These are phyloP conservation scores for Trypanosomatidae sp. DNA, from an alignment of 208 protist species.

Conservation along the genomic window DNA sequence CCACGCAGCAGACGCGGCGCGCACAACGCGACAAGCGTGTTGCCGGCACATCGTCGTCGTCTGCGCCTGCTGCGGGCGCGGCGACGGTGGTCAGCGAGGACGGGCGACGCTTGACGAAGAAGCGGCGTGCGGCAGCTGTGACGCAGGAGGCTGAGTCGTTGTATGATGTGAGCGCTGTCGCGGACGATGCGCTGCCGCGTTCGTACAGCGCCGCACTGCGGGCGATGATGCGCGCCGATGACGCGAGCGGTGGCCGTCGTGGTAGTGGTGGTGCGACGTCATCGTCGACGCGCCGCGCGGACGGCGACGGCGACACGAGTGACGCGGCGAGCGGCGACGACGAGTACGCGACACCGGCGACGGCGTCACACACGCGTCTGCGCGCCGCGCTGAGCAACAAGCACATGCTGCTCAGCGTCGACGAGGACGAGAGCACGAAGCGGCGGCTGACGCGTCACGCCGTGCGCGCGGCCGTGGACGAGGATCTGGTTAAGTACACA, in stretches of 20 bases:
- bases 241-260: no score
- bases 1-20: no score
- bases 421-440: conserved; percentile 62
- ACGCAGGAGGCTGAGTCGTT: conserved; percentile 55
- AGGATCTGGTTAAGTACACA: conserved; percentile 70
- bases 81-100: no score
- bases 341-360: no score
- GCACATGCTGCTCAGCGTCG: conserved; percentile 51
- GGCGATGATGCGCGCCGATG: no score
- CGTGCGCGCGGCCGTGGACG: conserved; percentile 46
- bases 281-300: no score
- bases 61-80: no score
- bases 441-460: conserved; percentile 34
- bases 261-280: no score
- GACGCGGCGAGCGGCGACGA: conserved; percentile 9
- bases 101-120: conserved; percentile 17
- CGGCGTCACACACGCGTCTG: no score
- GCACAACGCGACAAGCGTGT: no score
- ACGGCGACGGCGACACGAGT: no score
- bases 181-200: conserved; percentile 8
- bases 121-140: conserved; percentile 15
- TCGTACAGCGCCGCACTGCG: conserved; percentile 31
- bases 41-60: no score
- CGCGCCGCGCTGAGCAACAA: conserved; percentile 40
- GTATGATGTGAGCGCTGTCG: conserved; percentile 17